Evolutionary conservation across 345 rosid species (phyloP), one percentile per base, ranked within the genome.

Genomic region (Pistacia atlantica): DNA sequence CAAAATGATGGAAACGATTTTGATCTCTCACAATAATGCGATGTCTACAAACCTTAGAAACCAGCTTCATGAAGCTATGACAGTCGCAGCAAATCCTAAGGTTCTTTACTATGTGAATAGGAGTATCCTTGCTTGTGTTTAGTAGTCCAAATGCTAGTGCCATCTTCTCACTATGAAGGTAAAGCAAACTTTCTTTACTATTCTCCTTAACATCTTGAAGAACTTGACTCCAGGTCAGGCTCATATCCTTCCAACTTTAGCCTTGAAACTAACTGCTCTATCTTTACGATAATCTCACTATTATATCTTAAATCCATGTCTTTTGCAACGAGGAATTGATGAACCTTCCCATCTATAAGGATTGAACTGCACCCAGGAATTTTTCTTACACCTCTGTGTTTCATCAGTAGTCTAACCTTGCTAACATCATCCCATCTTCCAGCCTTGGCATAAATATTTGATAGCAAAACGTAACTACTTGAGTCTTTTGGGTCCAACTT

Each of bases 281-380:
- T 56, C 63, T 71, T 57, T 3, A 54, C 57, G 22, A 28, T 33
- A 37, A 71, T 5, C 22, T 33, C 13, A n/a, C 51, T 5, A n/a
- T 11, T 46, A 38, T 71, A 38, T 25, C 54, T 38, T 8, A 13
- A 28, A 57, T 71, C 75, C 75, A 38, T 71, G 28, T 58, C 65
- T 45, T 81, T 77, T n/a, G 61, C 79, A 31, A 66, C 79, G 8
- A 78, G 63, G 71, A 81, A 81, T 48, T 70, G 73, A 67, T 78
- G 81, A 58, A 81, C 72, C 60, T 63, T 71, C 48, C 71, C 73
- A 25, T 48, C 67, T 49, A 81, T 31, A 37, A 67, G 79, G 33
- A 81, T 65, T 70, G 73, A 78, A 65, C 81, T 81, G 73, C 79
- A 78, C 13, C 81, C 81, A 38, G 81, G 84, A 73, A 63, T 73